Base-by-base conservation (phyloP, 2,329 filamentous ascomycete genomes). In the Hypoxylon sp. region DNA sequence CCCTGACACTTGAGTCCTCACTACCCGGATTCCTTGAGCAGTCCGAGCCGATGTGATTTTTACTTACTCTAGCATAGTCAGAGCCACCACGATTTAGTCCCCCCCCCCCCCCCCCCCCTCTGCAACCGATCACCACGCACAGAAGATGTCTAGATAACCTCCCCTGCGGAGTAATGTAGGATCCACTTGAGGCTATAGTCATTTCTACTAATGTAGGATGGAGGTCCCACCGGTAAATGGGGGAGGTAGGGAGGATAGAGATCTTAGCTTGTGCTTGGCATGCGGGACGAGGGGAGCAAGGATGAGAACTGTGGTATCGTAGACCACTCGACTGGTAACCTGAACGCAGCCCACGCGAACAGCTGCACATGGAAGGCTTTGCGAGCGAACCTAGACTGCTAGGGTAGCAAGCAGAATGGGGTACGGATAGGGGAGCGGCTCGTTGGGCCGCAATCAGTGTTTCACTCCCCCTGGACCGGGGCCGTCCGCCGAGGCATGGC, bases 381-480 rank as follows among this genome's bases (percentile, higher is more conserved):
- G 40, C 27, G 17, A 50, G 41, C 21, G 43, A 38, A 38, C 41
- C 41, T 37, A 26, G 31, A 5, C n/a, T n/a, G n/a, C n/a, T n/a
- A n/a, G n/a, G n/a, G n/a, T 7, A 21, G 9, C 9, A 23, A 10
- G 18, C 6, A 23, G 18, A 40, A 17, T 40, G 35, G 45, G 18
- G 31, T 31, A 20, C 2, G 41, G 48, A 23, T 29, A 31, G 51
- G 48, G 60, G 55, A 60, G n/a, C 60, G 35, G 41, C 45, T 62
- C 60, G 49, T 62, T 60, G 45, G 60, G 52, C 56, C 48, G 56
- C 56, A 56, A 60, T 46, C 10, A 17, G 21, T 27, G 55, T 59
- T 62, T 62, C 55, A 59, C 15, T 10, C 33, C 51, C n/a, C 33
- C 51, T 20, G 29, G 42, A 31, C 52, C 41, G 56, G 56, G 48